These are phyloP conservation scores for Pseudonectria foliicola DNA, from an alignment of 2,329 filamentous ascomycete genomes.

Conservation along the genomic window DNA sequence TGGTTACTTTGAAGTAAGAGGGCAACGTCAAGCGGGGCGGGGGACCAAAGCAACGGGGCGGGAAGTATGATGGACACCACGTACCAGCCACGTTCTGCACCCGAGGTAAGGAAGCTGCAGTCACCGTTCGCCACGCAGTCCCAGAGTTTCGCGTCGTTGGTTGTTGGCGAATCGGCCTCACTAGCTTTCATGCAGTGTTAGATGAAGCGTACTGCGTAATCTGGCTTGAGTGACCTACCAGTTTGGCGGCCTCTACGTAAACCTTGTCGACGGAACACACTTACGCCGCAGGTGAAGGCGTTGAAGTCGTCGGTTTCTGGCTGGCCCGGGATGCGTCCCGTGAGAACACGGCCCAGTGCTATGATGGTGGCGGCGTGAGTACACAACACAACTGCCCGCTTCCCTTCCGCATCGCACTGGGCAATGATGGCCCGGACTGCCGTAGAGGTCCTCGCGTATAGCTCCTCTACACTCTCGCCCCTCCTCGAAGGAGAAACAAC, in stretches of 20 bases:
- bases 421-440: slow-evolving; percentile 64
- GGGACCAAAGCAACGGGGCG: slow-evolving; percentile 7
- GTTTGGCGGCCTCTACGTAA: slow-evolving; percentile 11
- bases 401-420: slow-evolving; percentile 63
- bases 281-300: slow-evolving; percentile 77
- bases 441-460: slow-evolving; percentile 73
- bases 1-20: too few species aligned
- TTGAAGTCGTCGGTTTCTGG: slow-evolving; percentile 71
- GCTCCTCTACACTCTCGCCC: slow-evolving; percentile 71
- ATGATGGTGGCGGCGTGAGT: slow-evolving; percentile 89
- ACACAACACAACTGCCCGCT: slow-evolving; percentile 69
- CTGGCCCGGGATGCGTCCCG: slow-evolving; percentile 66
- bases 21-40: slow-evolving; percentile 6
- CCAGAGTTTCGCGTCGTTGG: slow-evolving; percentile 60
- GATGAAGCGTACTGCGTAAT: slow-evolving; percentile 1
- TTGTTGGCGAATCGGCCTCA: slow-evolving; percentile 6
- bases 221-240: slow-evolving; percentile 6
- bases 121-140: slow-evolving; percentile 73
- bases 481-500: slow-evolving; percentile 58
- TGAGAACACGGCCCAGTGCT: slow-evolving; percentile 74
- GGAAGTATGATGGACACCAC: slow-evolving; percentile 21
- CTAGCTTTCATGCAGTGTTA: slow-evolving; percentile 12
- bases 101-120: slow-evolving; percentile 71
- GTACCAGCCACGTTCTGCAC: slow-evolving; percentile 85
- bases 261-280: slow-evolving; percentile 45